These are phyloP conservation scores for Nothophytophthora sp. DNA, from an alignment of 352 stramenopile genomes.

Conservation along the genomic window DNA sequence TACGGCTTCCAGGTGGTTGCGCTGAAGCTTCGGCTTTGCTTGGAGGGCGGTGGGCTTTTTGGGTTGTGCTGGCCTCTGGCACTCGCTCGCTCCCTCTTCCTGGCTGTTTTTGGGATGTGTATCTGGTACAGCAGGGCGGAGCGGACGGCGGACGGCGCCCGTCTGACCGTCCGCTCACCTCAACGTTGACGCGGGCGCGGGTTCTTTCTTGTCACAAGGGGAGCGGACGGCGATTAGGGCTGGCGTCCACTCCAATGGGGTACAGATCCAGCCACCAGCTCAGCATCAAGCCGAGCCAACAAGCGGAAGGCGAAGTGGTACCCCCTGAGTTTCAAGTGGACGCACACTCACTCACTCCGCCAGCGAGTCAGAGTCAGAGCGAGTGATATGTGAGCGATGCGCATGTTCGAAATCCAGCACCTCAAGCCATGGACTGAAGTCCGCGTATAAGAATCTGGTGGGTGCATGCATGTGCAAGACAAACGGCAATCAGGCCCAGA, in stretches of 20 bases:
- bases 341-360: background rate
- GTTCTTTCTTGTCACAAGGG: background rate
- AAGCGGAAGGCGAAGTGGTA: background rate
- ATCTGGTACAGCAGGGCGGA: conserved; percentile 15
- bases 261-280: too few relatives aligned
- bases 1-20: background rate
- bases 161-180: conserved; percentile 6
- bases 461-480: too few relatives aligned
- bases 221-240: background rate
- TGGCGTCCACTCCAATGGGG: too few relatives aligned
- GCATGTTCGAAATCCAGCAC: too few relatives aligned
- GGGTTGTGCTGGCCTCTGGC: conserved; percentile 12
- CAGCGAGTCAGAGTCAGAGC: background rate
- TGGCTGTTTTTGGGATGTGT: conserved; percentile 30
- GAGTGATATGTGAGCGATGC: too few relatives aligned
- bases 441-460: too few relatives aligned
- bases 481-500: too few relatives aligned
- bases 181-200: background rate
- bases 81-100: conserved; percentile 28
- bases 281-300: background rate
- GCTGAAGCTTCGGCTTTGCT: conserved; percentile 1
- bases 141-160: conserved; percentile 14
- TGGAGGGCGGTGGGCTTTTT: conserved; percentile 11
- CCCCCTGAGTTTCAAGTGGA: too few relatives aligned
- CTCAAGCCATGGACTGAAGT: too few relatives aligned